These are phyloP conservation scores for Vigna unguiculata DNA, from an alignment of 306 rosid genomes.

Conservation along the genomic window DNA sequence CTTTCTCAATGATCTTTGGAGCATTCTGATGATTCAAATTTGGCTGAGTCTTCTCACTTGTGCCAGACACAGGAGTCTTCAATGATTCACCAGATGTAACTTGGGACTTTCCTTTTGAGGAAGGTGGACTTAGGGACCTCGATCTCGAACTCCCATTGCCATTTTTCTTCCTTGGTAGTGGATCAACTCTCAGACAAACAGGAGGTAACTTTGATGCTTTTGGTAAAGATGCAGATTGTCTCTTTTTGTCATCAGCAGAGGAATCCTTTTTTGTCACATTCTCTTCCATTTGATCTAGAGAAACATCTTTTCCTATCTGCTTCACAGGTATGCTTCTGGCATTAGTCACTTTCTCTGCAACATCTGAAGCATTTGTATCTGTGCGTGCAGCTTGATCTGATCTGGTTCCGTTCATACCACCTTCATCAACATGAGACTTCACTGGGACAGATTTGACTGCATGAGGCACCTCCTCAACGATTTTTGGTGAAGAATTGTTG, in stretches of 20 bases:
- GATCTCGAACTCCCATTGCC: conserved; percentile 57
- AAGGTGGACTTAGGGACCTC: conserved; percentile 65
- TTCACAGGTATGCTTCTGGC: conserved; percentile 53
- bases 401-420: neutral
- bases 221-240: conserved; percentile 48
- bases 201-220: conserved; percentile 72
- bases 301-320: conserved; percentile 46
- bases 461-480: conserved; percentile 43
- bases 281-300: conserved; percentile 43
- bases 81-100: conserved; percentile 16
- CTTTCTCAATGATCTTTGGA: conserved; percentile 28
- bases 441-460: conserved; percentile 40
- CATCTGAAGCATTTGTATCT: conserved; percentile 6
- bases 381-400: neutral
- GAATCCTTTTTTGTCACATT: conserved; percentile 38
- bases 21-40: neutral
- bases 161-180: conserved; percentile 63
- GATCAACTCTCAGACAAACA: conserved; percentile 86
- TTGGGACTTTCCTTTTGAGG: conserved; percentile 37
- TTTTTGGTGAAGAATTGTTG: neutral
- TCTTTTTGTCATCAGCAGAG: neutral
- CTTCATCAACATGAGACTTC: conserved; percentile 33
- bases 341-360: neutral
- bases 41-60: conserved; percentile 20
- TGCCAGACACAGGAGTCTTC: conserved; percentile 11